Evolutionary conservation across 2,329 filamentous ascomycete genomes (phyloP).

Genomic region (Neocatenulostroma microsporum): DNA sequence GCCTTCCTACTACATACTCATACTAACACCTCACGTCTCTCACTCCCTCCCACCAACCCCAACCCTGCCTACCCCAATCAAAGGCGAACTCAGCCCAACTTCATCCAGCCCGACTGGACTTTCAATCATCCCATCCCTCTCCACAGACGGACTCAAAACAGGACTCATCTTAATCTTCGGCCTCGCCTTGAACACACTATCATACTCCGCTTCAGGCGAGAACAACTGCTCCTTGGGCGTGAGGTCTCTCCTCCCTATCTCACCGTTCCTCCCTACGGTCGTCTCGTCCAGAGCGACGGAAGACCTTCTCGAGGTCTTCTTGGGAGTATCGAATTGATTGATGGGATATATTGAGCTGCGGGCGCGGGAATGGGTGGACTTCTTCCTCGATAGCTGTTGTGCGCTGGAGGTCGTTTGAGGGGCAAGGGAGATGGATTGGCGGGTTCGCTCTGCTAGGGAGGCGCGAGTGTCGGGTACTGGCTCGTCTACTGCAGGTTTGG

Average conservation of each 20-base stretch:
- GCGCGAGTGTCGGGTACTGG: background rate
- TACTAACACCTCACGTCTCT: no score
- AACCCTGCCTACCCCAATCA: no score
- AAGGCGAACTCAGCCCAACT: no score
- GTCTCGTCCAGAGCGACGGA: background rate
- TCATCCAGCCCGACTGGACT: no score
- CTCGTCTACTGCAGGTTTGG: slow-evolving; percentile 14
- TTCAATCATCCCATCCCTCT: no score
- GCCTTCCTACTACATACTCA: no score
- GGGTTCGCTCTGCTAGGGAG: slow-evolving; percentile 5
- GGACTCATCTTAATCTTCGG: slow-evolving; percentile 75
- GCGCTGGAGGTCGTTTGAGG: slow-evolving; percentile 28
- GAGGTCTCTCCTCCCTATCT: slow-evolving; percentile 28
- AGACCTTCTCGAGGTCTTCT: slow-evolving; percentile 13
- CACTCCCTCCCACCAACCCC: no score
- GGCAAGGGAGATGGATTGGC: slow-evolving; percentile 66
- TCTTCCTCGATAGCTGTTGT: no score
- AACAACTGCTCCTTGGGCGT: slow-evolving; percentile 63
- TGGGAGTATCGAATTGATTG: slow-evolving; percentile 49
- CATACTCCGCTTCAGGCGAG: slow-evolving; percentile 63
- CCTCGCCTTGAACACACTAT: slow-evolving; percentile 75
- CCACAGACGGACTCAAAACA: slow-evolving; percentile 15
- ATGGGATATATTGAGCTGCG: slow-evolving; percentile 39
- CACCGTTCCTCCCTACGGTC: slow-evolving; percentile 3
- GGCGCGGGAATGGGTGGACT: slow-evolving; percentile 29